Evolutionary conservation across 2,329 filamentous ascomycete genomes (phyloP).

Genomic region (Gremmenia infestans): DNA sequence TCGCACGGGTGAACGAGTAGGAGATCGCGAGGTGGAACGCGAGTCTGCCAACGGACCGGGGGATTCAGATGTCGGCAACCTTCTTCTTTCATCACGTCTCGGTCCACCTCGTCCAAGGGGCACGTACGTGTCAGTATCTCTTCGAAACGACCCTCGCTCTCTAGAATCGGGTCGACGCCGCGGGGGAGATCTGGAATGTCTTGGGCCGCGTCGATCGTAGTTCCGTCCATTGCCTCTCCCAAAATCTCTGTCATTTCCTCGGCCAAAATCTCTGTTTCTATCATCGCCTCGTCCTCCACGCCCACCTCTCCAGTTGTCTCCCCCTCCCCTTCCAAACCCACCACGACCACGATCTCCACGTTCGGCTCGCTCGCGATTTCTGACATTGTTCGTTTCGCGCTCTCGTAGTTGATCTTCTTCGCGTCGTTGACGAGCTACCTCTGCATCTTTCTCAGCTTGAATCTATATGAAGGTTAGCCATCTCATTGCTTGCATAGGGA

Average conservation of each 20-base stretch:
- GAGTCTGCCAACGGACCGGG: slow-evolving; percentile 30
- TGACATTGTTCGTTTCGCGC: slow-evolving; percentile 61
- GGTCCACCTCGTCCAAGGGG: slow-evolving; percentile 28
- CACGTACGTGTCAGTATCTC: slow-evolving; percentile 32
- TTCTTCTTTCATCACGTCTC: slow-evolving; percentile 28
- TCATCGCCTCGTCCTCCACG: slow-evolving; percentile 38
- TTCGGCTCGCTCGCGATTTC: slow-evolving; percentile 60
- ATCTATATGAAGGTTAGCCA: slow-evolving; percentile 47
- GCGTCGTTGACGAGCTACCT: slow-evolving; percentile 65
- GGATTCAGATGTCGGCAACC: slow-evolving; percentile 16
- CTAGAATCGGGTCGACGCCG: slow-evolving; percentile 34
- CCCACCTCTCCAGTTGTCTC: slow-evolving; percentile 43
- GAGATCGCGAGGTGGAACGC: slow-evolving; percentile 22
- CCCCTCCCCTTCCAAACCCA: slow-evolving; percentile 32
- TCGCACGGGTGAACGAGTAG: slow-evolving; percentile 26
- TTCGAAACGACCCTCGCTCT: slow-evolving; percentile 31
- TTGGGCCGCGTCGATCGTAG: slow-evolving; percentile 39
- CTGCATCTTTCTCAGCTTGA: slow-evolving; percentile 75
- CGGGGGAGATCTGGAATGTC: slow-evolving; percentile 39
- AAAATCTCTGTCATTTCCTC: slow-evolving; percentile 32
- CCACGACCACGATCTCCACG: slow-evolving; percentile 43
- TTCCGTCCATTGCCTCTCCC: too few relatives aligned
- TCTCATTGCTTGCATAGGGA: not conserved
- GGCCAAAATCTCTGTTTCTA: slow-evolving; percentile 41
- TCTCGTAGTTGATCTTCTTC: slow-evolving; percentile 69